Conservation (phyloP, 176 grass and related monocot species). For the Elaeis guineensis region DNA sequence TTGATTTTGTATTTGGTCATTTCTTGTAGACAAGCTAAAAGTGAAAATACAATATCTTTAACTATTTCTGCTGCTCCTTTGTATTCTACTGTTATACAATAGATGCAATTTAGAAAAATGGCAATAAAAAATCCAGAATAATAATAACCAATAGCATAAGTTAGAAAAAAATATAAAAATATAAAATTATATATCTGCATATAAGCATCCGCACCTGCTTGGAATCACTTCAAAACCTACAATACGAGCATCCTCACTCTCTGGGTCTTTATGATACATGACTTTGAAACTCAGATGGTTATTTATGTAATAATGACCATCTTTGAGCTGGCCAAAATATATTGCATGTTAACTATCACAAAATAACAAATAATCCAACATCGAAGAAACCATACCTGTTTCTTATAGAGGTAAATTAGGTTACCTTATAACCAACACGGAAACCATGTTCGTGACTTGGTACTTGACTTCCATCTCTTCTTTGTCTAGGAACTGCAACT, state of each 20-base stretch:
- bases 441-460: constrained; percentile 69
- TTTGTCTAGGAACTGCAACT: constrained; percentile 61
- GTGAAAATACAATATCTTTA: not conserved
- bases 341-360: constrained; percentile 16
- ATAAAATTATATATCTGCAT: not conserved
- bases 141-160: not conserved
- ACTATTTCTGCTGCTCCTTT: not conserved
- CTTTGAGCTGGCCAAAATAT: constrained; percentile 44
- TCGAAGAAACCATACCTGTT: too few relatives aligned
- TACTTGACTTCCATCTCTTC: constrained; percentile 53
- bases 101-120: not conserved
- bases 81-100: not conserved
- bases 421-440: constrained; percentile 76
- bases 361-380: constrained; percentile 2
- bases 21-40: not conserved
- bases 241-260: constrained; percentile 49
- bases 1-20: not conserved
- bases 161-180: not conserved
- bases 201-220: constrained; percentile 42
- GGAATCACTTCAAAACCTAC: constrained; percentile 85
- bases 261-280: constrained; percentile 55
- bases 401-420: not conserved
- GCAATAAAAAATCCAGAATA: not conserved
- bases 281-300: constrained; percentile 82
- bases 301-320: constrained; percentile 76